These are phyloP conservation scores for Linum trigynum DNA, from an alignment of 345 rosid species.

Conservation along the genomic window DNA sequence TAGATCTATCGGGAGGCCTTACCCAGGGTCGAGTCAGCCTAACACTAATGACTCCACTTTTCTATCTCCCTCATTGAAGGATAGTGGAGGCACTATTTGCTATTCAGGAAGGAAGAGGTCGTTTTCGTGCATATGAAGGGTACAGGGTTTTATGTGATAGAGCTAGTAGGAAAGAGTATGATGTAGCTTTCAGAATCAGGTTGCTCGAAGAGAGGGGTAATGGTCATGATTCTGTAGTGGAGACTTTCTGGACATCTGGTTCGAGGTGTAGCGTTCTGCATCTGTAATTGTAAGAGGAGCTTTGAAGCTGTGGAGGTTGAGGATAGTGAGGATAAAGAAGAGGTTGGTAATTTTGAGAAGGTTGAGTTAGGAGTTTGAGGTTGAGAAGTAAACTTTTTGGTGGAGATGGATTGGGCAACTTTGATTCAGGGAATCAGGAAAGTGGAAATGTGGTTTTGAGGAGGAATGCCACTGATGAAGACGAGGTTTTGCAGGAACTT, in stretches of 20 bases:
- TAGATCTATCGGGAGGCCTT: no score
- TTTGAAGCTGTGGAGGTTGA: conserved; percentile 59
- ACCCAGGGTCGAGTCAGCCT: no score
- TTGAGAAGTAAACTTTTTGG: conserved; percentile 19
- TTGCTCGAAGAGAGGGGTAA: conserved; percentile 42
- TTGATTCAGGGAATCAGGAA: conserved; percentile 11
- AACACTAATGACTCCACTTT: no score
- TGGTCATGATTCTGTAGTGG: conserved; percentile 22
- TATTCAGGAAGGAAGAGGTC: not conserved
- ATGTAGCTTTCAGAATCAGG: no score
- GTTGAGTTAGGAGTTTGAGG: conserved; percentile 22
- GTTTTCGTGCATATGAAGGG: conserved; percentile 1
- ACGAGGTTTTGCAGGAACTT: conserved; percentile 31
- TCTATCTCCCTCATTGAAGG: no score
- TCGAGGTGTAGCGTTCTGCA: conserved; percentile 57
- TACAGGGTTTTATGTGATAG: conserved; percentile 59
- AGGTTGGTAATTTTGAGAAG: conserved; percentile 17
- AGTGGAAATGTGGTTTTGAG: conserved; percentile 28
- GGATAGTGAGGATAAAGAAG: conserved; percentile 17
- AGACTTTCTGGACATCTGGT: conserved; percentile 57
- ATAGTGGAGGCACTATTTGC: no score
- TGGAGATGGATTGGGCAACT: not conserved
- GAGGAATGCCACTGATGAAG: conserved; percentile 28
- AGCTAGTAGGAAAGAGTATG: conserved; percentile 49
- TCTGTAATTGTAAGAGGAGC: conserved; percentile 54